Percentiles rank a stretch among this genome's conserved stretches.
These are phyloP conservation scores for Yamadazyma tumulicola DNA, from an alignment of 805 yeast species.

Conservation along the genomic window DNA sequence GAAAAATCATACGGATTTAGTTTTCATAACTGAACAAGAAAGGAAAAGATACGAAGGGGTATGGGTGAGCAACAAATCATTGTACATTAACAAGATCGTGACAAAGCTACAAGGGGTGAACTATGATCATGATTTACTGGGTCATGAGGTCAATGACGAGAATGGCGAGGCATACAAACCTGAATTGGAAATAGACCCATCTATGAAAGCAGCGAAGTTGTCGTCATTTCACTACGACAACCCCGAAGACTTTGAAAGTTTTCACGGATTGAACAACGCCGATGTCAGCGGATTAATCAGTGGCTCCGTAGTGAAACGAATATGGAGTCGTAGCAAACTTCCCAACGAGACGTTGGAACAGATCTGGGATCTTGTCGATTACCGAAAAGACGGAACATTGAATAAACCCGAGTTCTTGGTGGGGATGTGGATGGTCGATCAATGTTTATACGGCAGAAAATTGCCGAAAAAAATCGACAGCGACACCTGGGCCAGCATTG, in stretches of 20 bases:
- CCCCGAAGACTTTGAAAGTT: constrained; percentile 18
- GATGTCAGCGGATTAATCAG: constrained; percentile 38
- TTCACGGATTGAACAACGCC: constrained; percentile 29
- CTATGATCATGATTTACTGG: constrained; percentile 13
- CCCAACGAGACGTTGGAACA: constrained; percentile 54
- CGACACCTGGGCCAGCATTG: constrained; percentile 78
- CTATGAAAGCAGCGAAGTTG: constrained; percentile 29
- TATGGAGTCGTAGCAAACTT: constrained; percentile 79
- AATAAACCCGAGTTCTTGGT: constrained; percentile 80
- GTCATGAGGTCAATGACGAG: constrained; percentile 8
- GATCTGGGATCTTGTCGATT: constrained; percentile 72
- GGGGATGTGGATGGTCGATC: constrained; percentile 99
- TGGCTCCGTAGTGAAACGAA: constrained; percentile 65
- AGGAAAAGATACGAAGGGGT: constrained; percentile 88
- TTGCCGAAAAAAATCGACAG: constrained; percentile 68
- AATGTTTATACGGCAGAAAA: constrained; percentile 89
- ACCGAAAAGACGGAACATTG: constrained; percentile 65
- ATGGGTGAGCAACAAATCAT: constrained; percentile 86
- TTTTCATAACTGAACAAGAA: constrained; percentile 55
- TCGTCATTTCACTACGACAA: constrained; percentile 25
- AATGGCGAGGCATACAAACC: constrained; percentile 10
- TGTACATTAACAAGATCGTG: constrained; percentile 43
- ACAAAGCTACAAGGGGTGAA: constrained; percentile 29
- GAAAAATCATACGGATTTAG: constrained; percentile 73
- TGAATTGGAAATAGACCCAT: constrained; percentile 4